Base-by-base conservation (phyloP, 2,329 filamentous ascomycete genomes). In the Claviceps sp. region DNA sequence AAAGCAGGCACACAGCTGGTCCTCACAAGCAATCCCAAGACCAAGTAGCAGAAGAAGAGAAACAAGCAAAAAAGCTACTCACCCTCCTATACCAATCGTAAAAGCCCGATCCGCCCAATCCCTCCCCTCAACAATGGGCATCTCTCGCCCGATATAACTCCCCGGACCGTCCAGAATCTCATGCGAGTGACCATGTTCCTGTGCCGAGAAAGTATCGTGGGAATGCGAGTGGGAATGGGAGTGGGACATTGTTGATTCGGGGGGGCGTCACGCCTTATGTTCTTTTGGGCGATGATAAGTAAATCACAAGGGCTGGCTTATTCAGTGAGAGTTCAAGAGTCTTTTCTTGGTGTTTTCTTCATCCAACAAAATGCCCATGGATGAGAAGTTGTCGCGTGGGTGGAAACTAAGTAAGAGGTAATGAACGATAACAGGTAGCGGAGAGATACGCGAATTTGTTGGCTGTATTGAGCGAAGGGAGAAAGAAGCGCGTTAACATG, bases 31-130 rank as follows among this genome's bases (percentile, higher is more conserved):
- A 11, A 20, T 9, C 3, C 40, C 40, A 24, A 24, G 22, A 42
- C 4, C 11, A 16, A 24, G 22, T 9, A 5, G 9, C 2, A 11
- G n/a, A 30, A 45, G 14, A n/a, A 34, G 22, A 45, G 8, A 45
- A 22, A 30, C 16, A 7, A 3, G 38, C 20, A n/a, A 6, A 37
- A 34, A 24, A 4, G 3, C 30, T 8, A 51, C 80, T 60, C 76
- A 95, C 89, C 93, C 93, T 71, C 93, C 93, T 70, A 97, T 97
- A n/a, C 93, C 93, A 62, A 98, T 78, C 4, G 93, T 97, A 63
- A 96, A 98, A 14, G 90, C 90, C 53, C 93, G 78, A 58, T 95
- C 87, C 30, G 77, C 77, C 87, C 90, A 98, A 65, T 90, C 78
- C 51, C 91, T 79, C 11, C 89, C 89, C 59, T 95, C 86, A 57